Evolutionary conservation across 177 flowering plant genomes (phyloP).

Genomic region (Tripterygium wilfordii): DNA sequence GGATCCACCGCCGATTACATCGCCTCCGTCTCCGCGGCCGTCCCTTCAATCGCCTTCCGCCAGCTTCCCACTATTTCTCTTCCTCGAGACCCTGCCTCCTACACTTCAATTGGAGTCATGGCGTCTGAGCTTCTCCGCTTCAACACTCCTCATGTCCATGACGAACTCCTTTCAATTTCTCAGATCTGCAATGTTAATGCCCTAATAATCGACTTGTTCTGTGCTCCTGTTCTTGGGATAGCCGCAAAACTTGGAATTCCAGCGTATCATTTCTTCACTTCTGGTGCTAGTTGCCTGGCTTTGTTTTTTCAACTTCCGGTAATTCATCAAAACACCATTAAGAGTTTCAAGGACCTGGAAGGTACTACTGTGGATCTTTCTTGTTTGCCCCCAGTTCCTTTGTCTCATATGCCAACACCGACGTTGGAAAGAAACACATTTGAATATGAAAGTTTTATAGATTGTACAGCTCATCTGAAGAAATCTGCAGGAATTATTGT

Average conservation of each 20-base stretch:
- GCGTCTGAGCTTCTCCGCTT: constrained; percentile 22
- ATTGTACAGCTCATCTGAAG: not conserved
- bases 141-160: constrained; percentile 32
- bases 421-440: constrained; percentile 12
- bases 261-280: constrained; percentile 33
- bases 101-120: constrained; percentile 4
- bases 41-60: constrained; percentile 25
- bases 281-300: constrained; percentile 27
- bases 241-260: constrained; percentile 30
- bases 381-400: constrained; percentile 21
- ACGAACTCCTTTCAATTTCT: constrained; percentile 31
- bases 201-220: constrained; percentile 47
- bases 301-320: constrained; percentile 25
- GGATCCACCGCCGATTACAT: constrained; percentile 17
- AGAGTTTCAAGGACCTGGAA: constrained; percentile 24
- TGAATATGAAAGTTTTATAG: constrained; percentile 13
- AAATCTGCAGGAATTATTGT: constrained; percentile 31
- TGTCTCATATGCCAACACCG: constrained; percentile 19
- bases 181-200: constrained; percentile 15
- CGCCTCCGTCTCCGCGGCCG: constrained; percentile 16
- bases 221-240: constrained; percentile 18
- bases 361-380: constrained; percentile 17
- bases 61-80: constrained; percentile 18
- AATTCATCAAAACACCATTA: constrained; percentile 16
- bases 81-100: constrained; percentile 6